A percentile compares a stretch with the other conserved stretches of the same genome.
Conservation (phyloP, 495 filamentous ascomycete genomes). For the Aeminium ludgeri region DNA sequence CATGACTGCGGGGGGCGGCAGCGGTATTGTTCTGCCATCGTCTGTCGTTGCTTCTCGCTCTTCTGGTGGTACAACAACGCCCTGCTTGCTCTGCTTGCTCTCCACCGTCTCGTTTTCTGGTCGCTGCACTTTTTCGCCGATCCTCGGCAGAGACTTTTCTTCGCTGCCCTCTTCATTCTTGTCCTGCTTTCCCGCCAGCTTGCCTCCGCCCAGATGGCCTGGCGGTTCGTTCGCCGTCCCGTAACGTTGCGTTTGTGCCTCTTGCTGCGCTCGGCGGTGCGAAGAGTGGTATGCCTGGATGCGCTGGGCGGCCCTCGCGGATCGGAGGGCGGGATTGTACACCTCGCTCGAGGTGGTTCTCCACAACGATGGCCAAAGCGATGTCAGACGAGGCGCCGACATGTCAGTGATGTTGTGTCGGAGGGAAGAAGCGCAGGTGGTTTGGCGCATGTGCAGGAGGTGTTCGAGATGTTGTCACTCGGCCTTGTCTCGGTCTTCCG, state of each 20-base stretch:
- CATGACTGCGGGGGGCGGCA: constrained; percentile 2
- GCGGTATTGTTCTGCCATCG: neutral
- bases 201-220: constrained; percentile 17
- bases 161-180: constrained; percentile 13
- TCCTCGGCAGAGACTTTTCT: constrained; percentile 16
- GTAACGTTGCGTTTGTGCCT: constrained; percentile 30
- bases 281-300: constrained; percentile 17
- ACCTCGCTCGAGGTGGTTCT: constrained; percentile 9
- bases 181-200: constrained; percentile 7
- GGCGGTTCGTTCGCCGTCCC: constrained; percentile 49
- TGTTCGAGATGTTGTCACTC: too few species aligned
- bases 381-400: constrained; percentile 22
- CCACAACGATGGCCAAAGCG: constrained; percentile 26
- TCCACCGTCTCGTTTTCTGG: constrained; percentile 6
- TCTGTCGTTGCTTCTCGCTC: constrained; percentile 11
- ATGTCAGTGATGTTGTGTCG: too few species aligned
- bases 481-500: too few species aligned
- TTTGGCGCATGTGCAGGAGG: too few species aligned
- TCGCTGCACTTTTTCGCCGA: constrained; percentile 9
- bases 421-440: too few species aligned
- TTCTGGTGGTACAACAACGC: too few species aligned
- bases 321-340: constrained; percentile 7
- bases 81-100: constrained; percentile 10
- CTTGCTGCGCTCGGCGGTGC: constrained; percentile 12
- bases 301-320: constrained; percentile 3